phyloP scores from a whole-genome alignment of 2,329 filamentous ascomycete genomes.

The Trichoderma simmonsii region DNA sequence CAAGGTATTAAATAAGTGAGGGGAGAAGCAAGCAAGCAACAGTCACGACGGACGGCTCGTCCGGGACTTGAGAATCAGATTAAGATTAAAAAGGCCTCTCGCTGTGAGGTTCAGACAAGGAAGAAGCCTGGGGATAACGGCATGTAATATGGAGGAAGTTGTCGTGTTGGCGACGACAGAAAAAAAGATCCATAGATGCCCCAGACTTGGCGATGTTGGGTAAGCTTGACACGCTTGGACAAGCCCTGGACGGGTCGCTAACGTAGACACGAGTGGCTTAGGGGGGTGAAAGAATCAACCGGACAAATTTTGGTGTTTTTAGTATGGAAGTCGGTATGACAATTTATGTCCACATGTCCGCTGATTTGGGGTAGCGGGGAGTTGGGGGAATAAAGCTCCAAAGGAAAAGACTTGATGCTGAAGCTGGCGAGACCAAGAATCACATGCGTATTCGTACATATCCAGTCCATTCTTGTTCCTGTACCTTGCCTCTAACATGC shows the following conservation, averaged over 20 bases:
- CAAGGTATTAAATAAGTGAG: neutral
- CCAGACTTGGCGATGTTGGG: neutral
- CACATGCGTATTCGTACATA: neutral
- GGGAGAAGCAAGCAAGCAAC: neutral
- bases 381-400: neutral
- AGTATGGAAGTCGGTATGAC: neutral
- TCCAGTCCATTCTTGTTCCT: neutral
- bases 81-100: neutral
- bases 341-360: neutral
- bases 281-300: neutral
- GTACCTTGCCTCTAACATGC: neutral
- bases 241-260: constrained; percentile 3
- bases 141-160: neutral
- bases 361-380: neutral
- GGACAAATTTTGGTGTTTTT: neutral
- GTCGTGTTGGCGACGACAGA: neutral
- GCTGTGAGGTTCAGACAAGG: neutral
- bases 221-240: neutral
- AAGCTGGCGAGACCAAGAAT: neutral
- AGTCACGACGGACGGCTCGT: neutral
- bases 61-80: neutral
- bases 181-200: neutral
- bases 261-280: neutral
- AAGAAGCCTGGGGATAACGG: neutral
- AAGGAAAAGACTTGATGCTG: neutral